Conservation (phyloP, 768 basidiomycete genomes). For the Auricularia cornea region DNA sequence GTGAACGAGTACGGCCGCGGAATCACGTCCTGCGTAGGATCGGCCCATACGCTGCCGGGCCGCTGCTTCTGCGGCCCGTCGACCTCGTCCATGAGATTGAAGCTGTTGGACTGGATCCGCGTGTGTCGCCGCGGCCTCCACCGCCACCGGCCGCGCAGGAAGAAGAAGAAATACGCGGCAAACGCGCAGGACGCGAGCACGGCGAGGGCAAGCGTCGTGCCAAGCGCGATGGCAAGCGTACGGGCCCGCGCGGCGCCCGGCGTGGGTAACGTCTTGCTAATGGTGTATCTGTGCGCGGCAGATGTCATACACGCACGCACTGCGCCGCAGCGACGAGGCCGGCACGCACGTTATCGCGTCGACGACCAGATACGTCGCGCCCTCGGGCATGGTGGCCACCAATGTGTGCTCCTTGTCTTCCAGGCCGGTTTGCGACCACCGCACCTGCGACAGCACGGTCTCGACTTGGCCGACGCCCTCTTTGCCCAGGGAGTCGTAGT, state of each 20-base stretch:
- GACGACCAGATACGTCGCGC: neutral
- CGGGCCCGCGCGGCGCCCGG: neutral
- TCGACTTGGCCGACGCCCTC: neutral
- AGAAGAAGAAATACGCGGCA: neutral
- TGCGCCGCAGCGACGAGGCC: neutral
- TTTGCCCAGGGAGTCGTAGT: neutral
- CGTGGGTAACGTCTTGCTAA: neutral
- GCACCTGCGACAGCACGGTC: neutral
- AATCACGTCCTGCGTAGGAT: neutral
- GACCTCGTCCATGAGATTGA: neutral
- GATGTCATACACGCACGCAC: neutral
- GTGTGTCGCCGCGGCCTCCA: neutral
- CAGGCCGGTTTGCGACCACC: neutral
- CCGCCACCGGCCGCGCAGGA: neutral
- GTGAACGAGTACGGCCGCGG: neutral
- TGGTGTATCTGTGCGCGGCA: neutral
- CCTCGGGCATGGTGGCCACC: neutral
- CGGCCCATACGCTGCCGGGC: neutral
- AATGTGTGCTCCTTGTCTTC: neutral
- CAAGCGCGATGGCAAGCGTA: neutral
- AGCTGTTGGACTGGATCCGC: neutral
- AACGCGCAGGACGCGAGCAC: neutral
- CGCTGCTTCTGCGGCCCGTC: neutral
- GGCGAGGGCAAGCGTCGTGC: neutral
- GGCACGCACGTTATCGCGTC: neutral